Base-by-base conservation (phyloP, 192 early-diverging fungal genomes). In the Geranomyces variabilis region DNA sequence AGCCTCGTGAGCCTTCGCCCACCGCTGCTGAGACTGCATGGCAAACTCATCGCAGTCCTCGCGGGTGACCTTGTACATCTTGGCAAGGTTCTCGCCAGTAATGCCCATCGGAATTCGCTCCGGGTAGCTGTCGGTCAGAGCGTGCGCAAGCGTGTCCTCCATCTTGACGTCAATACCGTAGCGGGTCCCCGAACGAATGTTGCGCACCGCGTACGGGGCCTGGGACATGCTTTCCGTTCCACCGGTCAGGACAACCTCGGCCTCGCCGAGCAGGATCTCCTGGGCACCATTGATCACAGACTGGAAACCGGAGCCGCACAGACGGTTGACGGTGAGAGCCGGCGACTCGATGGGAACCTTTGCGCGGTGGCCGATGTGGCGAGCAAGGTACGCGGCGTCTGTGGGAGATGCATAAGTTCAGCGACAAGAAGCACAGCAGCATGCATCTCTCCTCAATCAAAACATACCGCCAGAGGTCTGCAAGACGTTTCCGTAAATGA, bases 301-400 rank as follows among this genome's bases (percentile, higher is more conserved):
- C 82, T 99, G 94, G 87, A 98, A 95, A 19, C 96, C 96, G 5
- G 93, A 95, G 17, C 95, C 95, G 78, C 96, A 98, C 28, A 98
- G 92, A 26, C 96, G 90, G 86, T 98, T 98, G 75, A 98, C 88
- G 5, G 94, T 96, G 64, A 91, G 80, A 1, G 94, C 96, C 1
- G 94, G 93, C 19, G 92, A 85, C n/a, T 89, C 78, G 70, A 96
- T 85, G 5, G 92, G 90, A 10, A 96, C 82, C 15, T 92, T 90
- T 22, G 93, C 88, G 45, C 95, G 91, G 58, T 92, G 92, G 56
- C 96, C 94, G 60, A 98, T 87, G 75, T 98, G 96, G 61, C 96
- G 91, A 29, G 95, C 90, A 48, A 98, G 80, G 79, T 94, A 98
- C 55, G 96, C 86, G 9, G 91, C 95, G 45, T 96, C 89, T 49